Base-by-base conservation (phyloP, 257 asterid genomes). In the Penstemon davidsonii region DNA sequence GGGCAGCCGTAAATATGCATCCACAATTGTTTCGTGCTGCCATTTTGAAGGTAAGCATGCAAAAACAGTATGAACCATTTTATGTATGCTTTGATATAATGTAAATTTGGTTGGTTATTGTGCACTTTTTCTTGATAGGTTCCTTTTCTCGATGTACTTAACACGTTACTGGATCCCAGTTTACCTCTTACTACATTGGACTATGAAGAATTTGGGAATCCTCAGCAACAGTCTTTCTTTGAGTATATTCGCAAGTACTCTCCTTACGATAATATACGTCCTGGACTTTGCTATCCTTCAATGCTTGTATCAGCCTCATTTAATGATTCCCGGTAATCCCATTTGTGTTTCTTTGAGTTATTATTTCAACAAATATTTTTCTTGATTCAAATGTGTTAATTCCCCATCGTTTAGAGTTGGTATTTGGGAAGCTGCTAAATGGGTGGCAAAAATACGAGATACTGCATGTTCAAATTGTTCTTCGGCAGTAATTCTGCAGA, bases 381-480 rank as follows among this genome's bases (percentile, higher is more conserved):
- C 47, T 10, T 15, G 39, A 37, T 45, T 51, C 33, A 6, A 59
- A 41, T 2, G 55, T 62, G 9, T 6, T 12, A 1, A 12, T 56
- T 47, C 61, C 8, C 43, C 9, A 9, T 72, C 13, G 5, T 25
- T 36, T 47, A 90, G 99, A 67, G 99, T 93, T 70, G 99, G 97
- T 7, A 81, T 90, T 37, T 90, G 99, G 99, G 99, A 93, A 84
- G 96, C 99, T 38, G 96, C 97, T 5, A 93, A 90, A 80, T 93
- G 97, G 97, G 97, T 93, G 66, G 99, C 99, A 37, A 91, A 86
- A 83, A 59, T 93, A 42, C 93, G 97, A 3, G 96, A 83, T 10
- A 62, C 57, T 1, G 51, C 83, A 1, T 90, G 99, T 75, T 55
- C 80, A 4, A 58, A 69, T 46, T 93, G 96, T 79, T 90, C 96